A percentile compares a stretch with the other conserved stretches of the same genome.
phyloP scores from a whole-genome alignment of 1,139 yeast species.

The Ogataea hybrid region DNA sequence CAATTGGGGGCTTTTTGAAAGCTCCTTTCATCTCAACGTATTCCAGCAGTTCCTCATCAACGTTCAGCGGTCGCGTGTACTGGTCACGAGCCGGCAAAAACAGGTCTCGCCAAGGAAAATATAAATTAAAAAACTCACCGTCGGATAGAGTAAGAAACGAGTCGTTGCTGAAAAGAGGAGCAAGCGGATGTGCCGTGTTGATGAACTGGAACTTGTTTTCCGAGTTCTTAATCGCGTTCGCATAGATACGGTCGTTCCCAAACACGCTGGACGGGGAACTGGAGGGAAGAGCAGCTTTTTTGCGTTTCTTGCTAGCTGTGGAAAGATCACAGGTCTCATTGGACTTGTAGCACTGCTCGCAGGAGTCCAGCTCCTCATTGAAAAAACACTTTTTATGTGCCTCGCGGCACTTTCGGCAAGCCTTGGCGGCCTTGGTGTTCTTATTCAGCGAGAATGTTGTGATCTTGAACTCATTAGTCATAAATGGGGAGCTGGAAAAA shows the following conservation, averaged over 20 bases:
- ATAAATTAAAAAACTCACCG: constrained; percentile 33
- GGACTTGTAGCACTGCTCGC: constrained; percentile 19
- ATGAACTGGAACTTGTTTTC: constrained; percentile 30
- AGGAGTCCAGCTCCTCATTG: constrained; percentile 10
- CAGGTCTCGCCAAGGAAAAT: constrained; percentile 34
- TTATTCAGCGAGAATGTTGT: constrained; percentile 11
- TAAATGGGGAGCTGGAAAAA: background rate
- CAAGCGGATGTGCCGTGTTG: constrained; percentile 34
- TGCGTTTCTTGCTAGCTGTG: background rate
- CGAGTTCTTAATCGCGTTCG: constrained; percentile 24
- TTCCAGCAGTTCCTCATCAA: constrained; percentile 25
- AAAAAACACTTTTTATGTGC: constrained; percentile 24
- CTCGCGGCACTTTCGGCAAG: constrained; percentile 27
- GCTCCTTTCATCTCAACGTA: constrained; percentile 30
- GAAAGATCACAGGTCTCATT: constrained; percentile 14
- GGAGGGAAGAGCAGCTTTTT: background rate
- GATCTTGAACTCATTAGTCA: constrained; percentile 4
- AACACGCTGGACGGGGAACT: constrained; percentile 8
- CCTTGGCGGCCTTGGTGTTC: constrained; percentile 14
- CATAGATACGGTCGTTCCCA: constrained; percentile 24
- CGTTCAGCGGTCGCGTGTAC: constrained; percentile 14
- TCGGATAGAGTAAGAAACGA: constrained; percentile 32
- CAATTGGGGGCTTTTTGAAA: constrained; percentile 26
- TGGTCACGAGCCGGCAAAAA: constrained; percentile 19
- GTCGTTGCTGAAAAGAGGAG: constrained; percentile 33